A percentile compares a stretch with the other conserved stretches of the same genome.
These are phyloP conservation scores for Boletus bicolor DNA, from an alignment of 768 basidiomycete genomes.

Conservation along the genomic window DNA sequence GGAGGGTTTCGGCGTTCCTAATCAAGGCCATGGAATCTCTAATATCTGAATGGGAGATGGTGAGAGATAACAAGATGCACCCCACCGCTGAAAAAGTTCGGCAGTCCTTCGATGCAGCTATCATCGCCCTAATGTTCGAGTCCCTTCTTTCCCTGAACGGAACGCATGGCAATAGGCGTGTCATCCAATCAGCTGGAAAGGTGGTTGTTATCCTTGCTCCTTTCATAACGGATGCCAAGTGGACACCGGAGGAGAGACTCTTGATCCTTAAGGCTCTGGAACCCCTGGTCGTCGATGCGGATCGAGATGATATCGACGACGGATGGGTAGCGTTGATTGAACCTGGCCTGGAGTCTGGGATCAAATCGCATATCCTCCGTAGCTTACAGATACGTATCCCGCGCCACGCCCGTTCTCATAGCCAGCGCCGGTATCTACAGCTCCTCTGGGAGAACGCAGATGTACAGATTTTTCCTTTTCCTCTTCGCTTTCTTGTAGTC, in stretches of 20 bases:
- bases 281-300: conserved; percentile 50
- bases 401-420: conserved; percentile 4
- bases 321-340: conserved; percentile 48
- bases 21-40: conserved; percentile 58
- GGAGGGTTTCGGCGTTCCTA: conserved; percentile 60
- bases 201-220: conserved; percentile 43
- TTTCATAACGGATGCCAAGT: conserved; percentile 38
- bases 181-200: conserved; percentile 63
- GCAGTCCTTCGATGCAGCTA: conserved; percentile 63
- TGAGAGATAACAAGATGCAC: conserved; percentile 31
- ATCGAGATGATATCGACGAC: conserved; percentile 25
- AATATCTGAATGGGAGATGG: conserved; percentile 45
- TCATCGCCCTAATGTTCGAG: conserved; percentile 68
- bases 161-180: conserved; percentile 51
- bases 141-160: conserved; percentile 64
- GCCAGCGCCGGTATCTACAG: conserved; percentile 44
- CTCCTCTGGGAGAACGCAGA: conserved; percentile 67
- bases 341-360: conserved; percentile 53
- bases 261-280: conserved; percentile 64
- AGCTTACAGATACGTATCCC: conserved; percentile 25
- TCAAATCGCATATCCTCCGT: conserved; percentile 53
- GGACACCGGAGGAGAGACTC: conserved; percentile 63
- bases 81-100: conserved; percentile 64
- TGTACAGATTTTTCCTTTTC: conserved; percentile 40
- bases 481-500: not conserved